These are phyloP conservation scores for Chlorella sp. DNA, from an alignment of 139 green algal genomes.

Conservation along the genomic window DNA sequence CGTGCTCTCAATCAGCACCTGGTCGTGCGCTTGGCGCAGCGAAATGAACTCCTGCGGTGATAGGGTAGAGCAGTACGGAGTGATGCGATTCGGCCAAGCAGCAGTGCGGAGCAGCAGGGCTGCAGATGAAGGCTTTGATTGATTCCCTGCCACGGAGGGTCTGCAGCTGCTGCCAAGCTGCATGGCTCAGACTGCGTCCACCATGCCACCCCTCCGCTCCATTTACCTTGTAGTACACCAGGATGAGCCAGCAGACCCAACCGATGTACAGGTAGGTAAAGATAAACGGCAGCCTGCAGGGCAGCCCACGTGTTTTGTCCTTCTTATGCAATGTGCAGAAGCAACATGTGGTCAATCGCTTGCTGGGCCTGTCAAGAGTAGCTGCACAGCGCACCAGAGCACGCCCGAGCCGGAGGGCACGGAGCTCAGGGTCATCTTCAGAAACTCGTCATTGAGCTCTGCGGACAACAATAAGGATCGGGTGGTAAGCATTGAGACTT, in stretches of 20 bases:
- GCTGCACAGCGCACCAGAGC: not conserved
- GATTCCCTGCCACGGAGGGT: too few relatives aligned
- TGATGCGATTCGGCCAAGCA: too few relatives aligned
- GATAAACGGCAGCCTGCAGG: conserved; percentile 1
- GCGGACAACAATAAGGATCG: too few relatives aligned
- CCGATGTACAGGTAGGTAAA: conserved; percentile 20
- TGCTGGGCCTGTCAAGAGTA: too few relatives aligned
- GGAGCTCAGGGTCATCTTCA: conserved; percentile 16
- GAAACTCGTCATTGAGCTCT: not conserved
- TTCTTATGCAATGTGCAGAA: too few relatives aligned
- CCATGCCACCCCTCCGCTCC: not conserved
- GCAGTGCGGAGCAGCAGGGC: too few relatives aligned
- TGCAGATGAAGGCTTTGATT: too few relatives aligned
- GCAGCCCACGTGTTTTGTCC: too few relatives aligned
- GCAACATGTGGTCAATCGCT: too few relatives aligned
- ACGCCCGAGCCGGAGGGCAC: not conserved
- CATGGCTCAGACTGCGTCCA: too few relatives aligned
- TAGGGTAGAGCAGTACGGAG: not conserved
- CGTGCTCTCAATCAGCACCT: conserved; percentile 6
- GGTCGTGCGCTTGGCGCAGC: conserved; percentile 8
- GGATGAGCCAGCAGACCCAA: conserved; percentile 30
- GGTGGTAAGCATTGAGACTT: too few relatives aligned
- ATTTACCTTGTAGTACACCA: conserved; percentile 20
- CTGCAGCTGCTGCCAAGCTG: too few relatives aligned
- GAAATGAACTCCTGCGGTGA: conserved; percentile 25